These are phyloP conservation scores for Coemansia sp. DNA, from an alignment of 192 early-diverging fungal genomes.

Conservation along the genomic window DNA sequence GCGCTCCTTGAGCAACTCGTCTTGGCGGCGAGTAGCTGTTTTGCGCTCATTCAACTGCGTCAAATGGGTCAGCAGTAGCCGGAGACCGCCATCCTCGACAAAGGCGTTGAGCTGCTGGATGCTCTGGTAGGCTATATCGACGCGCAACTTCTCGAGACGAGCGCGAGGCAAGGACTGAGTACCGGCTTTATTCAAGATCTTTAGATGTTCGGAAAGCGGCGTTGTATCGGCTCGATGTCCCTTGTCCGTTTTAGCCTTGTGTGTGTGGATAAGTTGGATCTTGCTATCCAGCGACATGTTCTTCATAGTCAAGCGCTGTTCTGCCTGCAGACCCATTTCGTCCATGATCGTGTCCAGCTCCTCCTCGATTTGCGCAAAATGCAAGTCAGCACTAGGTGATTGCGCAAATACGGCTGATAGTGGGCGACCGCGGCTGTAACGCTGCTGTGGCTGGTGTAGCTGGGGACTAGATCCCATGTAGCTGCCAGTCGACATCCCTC, in stretches of 20 bases:
- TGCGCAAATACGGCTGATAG: conserved; percentile 22
- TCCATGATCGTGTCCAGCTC: conserved; percentile 56
- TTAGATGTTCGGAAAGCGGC: conserved; percentile 49
- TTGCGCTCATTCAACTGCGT: conserved; percentile 41
- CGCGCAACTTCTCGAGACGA: conserved; percentile 51
- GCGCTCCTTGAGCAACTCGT: conserved; percentile 48
- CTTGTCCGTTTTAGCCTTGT: conserved; percentile 25
- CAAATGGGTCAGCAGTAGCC: conserved; percentile 44
- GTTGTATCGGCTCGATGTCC: conserved; percentile 11
- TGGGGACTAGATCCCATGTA: conserved; percentile 14
- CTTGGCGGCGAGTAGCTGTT: conserved; percentile 31
- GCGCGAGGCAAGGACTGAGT: conserved; percentile 50
- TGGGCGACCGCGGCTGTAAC: conserved; percentile 20
- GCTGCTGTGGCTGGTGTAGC: conserved; percentile 14
- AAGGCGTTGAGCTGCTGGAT: conserved; percentile 44
- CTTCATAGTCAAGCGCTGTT: conserved; percentile 49
- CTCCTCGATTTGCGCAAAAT: conserved; percentile 49
- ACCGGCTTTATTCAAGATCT: conserved; percentile 33
- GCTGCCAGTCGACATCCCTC: conserved; percentile 22
- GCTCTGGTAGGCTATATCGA: conserved; percentile 50
- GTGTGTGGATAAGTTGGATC: conserved; percentile 47
- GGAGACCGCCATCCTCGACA: conserved; percentile 46
- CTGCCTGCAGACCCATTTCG: conserved; percentile 42
- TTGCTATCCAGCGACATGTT: conserved; percentile 47
- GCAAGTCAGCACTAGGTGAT: conserved; percentile 33